Percentiles rank a stretch among this genome's conserved stretches.
phyloP scores from a whole-genome alignment of 345 rosid genomes.

The Turnera subulata region DNA sequence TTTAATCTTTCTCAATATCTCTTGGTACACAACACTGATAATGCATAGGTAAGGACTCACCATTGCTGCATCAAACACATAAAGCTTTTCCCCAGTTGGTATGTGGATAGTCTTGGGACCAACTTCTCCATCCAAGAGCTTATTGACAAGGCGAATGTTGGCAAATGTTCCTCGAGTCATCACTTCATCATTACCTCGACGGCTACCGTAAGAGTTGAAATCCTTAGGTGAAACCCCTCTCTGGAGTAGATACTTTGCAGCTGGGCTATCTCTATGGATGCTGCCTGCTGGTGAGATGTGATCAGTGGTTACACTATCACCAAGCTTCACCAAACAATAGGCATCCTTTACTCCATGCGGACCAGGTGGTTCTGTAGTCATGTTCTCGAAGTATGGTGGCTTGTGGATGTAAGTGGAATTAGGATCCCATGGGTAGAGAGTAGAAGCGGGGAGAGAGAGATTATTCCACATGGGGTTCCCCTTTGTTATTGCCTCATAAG shows the following conservation, averaged over 20 bases:
- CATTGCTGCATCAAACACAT: constrained; percentile 86
- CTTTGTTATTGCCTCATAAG: constrained; percentile 78
- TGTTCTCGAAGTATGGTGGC: constrained; percentile 86
- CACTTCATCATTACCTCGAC: constrained; percentile 89
- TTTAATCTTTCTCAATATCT: too few species aligned
- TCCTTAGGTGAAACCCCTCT: constrained; percentile 67
- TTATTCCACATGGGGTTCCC: constrained; percentile 86
- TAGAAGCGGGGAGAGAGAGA: constrained; percentile 48
- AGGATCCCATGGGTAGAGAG: constrained; percentile 68
- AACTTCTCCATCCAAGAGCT: constrained; percentile 84
- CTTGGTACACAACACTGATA: too few species aligned
- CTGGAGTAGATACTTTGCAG: constrained; percentile 72
- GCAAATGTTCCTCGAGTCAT: constrained; percentile 99
- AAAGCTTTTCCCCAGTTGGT: constrained; percentile 89
- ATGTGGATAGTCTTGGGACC: constrained; percentile 89
- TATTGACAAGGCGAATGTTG: constrained; percentile 85
- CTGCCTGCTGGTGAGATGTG: constrained; percentile 94
- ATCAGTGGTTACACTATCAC: constrained; percentile 92
- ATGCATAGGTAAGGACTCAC: constrained; percentile 32
- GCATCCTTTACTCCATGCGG: constrained; percentile 83
- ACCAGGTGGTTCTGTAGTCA: constrained; percentile 91
- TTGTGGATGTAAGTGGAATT: constrained; percentile 87
- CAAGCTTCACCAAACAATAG: constrained; percentile 74
- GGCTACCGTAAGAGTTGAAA: constrained; percentile 96
- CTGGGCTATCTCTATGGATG: constrained; percentile 88